These are phyloP conservation scores for Dendrocalamus sinicus DNA, from an alignment of 176 grass and related monocot genomes.

Conservation along the genomic window DNA sequence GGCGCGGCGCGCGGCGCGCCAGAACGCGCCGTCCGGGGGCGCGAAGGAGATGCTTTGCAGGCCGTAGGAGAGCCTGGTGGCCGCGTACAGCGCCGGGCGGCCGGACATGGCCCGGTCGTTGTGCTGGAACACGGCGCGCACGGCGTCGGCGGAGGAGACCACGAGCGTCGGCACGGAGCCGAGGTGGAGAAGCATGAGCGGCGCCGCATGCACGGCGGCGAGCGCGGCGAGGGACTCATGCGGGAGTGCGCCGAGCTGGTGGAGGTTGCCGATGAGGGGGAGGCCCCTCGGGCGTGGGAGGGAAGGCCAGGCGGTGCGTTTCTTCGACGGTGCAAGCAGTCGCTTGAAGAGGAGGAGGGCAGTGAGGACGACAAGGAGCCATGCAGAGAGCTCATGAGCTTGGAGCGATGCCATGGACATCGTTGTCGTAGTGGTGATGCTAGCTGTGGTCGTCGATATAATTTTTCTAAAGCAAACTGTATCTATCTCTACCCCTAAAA, in stretches of 20 bases:
- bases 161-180: constrained; percentile 62
- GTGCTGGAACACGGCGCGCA: constrained; percentile 43
- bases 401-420: constrained; percentile 35
- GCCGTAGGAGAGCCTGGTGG: constrained; percentile 54
- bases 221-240: constrained; percentile 57
- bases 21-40: constrained; percentile 41
- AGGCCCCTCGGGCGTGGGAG: constrained; percentile 51
- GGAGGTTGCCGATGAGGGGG: constrained; percentile 81
- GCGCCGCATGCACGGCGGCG: constrained; percentile 48
- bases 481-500: too few species aligned
- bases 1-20: constrained; percentile 58
- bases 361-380: constrained; percentile 28
- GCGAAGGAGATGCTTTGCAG: constrained; percentile 50
- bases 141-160: constrained; percentile 59
- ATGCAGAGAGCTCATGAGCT: constrained; percentile 5
- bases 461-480: too few species aligned
- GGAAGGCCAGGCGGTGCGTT: background rate
- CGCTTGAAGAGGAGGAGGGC: constrained; percentile 37
- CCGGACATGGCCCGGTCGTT: constrained; percentile 63
- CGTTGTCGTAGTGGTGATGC: too few species aligned
- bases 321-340: background rate
- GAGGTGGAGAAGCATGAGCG: constrained; percentile 76
- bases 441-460: background rate
- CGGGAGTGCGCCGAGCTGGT: constrained; percentile 62
- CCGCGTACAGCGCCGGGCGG: constrained; percentile 46